A percentile compares a stretch with the other conserved stretches of the same genome.
These are phyloP conservation scores for Ceratobasidium sp. DNA, from an alignment of 1,284 basidiomycete genomes.

Conservation along the genomic window DNA sequence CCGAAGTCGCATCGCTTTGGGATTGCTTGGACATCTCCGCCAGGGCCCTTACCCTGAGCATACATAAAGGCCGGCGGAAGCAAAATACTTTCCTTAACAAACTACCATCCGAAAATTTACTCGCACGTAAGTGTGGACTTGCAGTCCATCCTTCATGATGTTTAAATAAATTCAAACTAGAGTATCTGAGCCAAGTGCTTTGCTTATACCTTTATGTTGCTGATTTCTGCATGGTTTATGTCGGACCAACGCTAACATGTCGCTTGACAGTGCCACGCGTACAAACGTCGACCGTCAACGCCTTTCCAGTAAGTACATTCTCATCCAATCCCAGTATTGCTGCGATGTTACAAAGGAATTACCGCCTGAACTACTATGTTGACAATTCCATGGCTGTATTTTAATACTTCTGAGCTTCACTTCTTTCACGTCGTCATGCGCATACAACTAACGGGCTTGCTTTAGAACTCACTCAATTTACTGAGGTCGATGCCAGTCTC, in stretches of 20 bases:
- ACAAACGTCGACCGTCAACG: too few species aligned
- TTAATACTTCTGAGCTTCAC: conserved; percentile 37
- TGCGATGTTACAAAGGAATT: conserved; percentile 44
- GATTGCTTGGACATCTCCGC: not conserved
- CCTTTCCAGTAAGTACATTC: not conserved
- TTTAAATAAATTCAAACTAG: conserved; percentile 44
- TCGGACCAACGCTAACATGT: not conserved
- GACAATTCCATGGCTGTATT: conserved; percentile 44
- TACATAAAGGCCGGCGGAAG: not conserved
- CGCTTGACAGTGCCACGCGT: not conserved
- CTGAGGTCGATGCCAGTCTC: conserved; percentile 47
- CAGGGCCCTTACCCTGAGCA: not conserved
- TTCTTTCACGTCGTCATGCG: not conserved
- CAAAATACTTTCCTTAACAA: not conserved
- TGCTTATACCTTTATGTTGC: conserved; percentile 41
- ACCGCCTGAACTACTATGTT: conserved; percentile 44
- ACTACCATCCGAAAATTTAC: conserved; percentile 21
- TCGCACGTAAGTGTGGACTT: conserved; percentile 11
- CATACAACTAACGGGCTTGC: conserved; percentile 31
- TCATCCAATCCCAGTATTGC: conserved; percentile 8
- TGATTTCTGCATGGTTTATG: conserved; percentile 33
- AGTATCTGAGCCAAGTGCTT: conserved; percentile 42
- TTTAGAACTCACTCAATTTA: not conserved
- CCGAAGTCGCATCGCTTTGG: not conserved
- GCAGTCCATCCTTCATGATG: conserved; percentile 9